phyloP scores from a whole-genome alignment of 495 filamentous ascomycete species.

The Trichoderma parareesei region DNA sequence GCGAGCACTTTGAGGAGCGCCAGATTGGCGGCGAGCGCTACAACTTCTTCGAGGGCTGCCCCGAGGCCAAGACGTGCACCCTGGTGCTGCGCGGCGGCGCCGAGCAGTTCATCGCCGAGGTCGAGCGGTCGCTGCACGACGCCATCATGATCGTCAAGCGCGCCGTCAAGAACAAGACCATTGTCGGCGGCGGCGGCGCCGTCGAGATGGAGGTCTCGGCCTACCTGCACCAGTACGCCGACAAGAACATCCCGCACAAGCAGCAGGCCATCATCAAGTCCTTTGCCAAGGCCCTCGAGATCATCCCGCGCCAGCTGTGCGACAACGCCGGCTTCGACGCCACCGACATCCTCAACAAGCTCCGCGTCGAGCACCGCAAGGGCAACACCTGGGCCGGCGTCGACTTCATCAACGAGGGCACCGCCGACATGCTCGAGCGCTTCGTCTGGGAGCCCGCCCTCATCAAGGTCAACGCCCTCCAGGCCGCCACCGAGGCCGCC shows the following conservation, averaged over 20 bases:
- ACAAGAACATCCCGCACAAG: conserved; percentile 86
- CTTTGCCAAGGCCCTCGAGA: conserved; percentile 93
- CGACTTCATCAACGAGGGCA: conserved; percentile 86
- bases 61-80: conserved; percentile 92
- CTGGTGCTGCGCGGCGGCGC: conserved; percentile 90
- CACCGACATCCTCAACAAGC: conserved; percentile 89
- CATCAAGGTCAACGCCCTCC: conserved; percentile 95
- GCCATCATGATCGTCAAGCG: conserved; percentile 99
- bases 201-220: conserved; percentile 94
- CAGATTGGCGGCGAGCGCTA: conserved; percentile 96
- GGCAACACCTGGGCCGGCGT: conserved; percentile 91
- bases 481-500: conserved; percentile 87
- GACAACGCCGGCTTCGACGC: conserved; percentile 98
- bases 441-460: conserved; percentile 97
- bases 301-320: conserved; percentile 92
- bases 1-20: conserved; percentile 84
- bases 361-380: conserved; percentile 90
- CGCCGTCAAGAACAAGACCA: conserved; percentile 82
- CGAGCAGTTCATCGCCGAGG: conserved; percentile 98
- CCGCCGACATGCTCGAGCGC: conserved; percentile 81
- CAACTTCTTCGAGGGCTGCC: conserved; percentile 97
- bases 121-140: conserved; percentile 93
- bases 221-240: conserved; percentile 84
- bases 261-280: conserved; percentile 96
- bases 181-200: conserved; percentile 92